Percentiles rank a stretch among this genome's conserved stretches.
Conservation (phyloP, 78 protist genomes). For the Parvularia atlantis region DNA sequence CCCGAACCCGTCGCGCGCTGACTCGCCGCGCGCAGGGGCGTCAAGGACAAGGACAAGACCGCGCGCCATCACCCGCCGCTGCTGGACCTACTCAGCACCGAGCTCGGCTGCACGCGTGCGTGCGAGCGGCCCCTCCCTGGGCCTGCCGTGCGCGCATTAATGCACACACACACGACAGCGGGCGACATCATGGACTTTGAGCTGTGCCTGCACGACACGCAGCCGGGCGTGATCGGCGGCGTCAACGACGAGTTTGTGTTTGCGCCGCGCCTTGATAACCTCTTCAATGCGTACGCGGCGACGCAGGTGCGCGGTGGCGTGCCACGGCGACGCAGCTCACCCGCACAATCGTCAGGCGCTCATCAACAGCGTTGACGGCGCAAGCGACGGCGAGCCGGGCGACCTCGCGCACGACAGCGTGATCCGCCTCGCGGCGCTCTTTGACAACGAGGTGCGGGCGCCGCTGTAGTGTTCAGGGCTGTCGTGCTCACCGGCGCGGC, state of each 20-base stretch:
- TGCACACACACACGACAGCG: constrained; percentile 5
- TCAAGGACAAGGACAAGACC: neutral
- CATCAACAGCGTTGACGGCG: neutral
- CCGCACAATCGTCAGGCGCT: too few relatives aligned
- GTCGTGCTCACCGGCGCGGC: too few relatives aligned
- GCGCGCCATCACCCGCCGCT: constrained; percentile 46
- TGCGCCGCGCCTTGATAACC: constrained; percentile 88
- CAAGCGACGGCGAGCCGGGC: too few relatives aligned
- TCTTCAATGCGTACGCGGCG: constrained; percentile 54
- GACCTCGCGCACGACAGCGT: neutral
- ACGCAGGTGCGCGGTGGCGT: constrained; percentile 43
- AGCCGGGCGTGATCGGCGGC: constrained; percentile 73
- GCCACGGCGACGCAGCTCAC: too few relatives aligned
- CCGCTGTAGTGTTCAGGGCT: neutral
- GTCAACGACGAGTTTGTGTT: constrained; percentile 62
- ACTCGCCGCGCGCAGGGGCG: neutral
- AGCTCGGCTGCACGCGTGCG: constrained; percentile 35
- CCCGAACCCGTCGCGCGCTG: neutral
- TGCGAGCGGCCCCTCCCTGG: neutral
- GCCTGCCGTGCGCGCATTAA: neutral
- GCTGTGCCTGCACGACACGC: constrained; percentile 67
- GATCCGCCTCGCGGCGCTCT: constrained; percentile 7
- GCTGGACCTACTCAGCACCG: constrained; percentile 36
- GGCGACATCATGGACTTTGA: constrained; percentile 70
- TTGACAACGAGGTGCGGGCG: neutral